Percentiles rank a stretch among this genome's conserved stretches.
Evolutionary conservation across 768 basidiomycete genomes (phyloP).

Genomic region (Boletus edulis): DNA sequence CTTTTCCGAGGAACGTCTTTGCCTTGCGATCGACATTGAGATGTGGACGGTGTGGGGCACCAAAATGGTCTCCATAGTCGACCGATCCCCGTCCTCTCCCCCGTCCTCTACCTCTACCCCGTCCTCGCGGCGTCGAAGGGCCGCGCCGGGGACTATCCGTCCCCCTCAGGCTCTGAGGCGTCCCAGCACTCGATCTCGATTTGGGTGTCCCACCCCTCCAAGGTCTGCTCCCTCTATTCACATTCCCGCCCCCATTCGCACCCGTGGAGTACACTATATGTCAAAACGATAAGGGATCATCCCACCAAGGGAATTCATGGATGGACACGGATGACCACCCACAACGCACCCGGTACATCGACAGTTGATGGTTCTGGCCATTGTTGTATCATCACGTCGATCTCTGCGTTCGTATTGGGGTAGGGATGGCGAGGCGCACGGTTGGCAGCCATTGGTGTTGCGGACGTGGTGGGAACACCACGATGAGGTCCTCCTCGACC

Average conservation of each 20-base stretch:
- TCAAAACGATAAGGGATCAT: slow-evolving; percentile 4
- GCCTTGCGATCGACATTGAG: slow-evolving; percentile 1
- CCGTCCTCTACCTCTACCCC: slow-evolving; percentile 25
- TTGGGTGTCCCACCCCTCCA: slow-evolving; percentile 8
- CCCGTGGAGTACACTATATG: not conserved
- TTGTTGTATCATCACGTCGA: slow-evolving; percentile 25
- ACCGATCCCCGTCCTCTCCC: not conserved
- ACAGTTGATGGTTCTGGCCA: slow-evolving; percentile 11
- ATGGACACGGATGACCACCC: slow-evolving; percentile 1
- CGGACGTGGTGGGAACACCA: not conserved
- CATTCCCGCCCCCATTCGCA: not conserved
- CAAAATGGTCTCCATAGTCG: not conserved
- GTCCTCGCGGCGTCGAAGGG: slow-evolving; percentile 9
- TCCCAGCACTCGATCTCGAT: slow-evolving; percentile 12
- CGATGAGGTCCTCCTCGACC: slow-evolving; percentile 9
- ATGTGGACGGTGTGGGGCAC: not conserved
- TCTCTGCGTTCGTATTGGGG: slow-evolving; percentile 15
- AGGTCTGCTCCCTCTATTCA: not conserved
- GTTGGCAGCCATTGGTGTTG: not conserved
- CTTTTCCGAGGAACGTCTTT: slow-evolving; percentile 15
- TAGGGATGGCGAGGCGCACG: slow-evolving; percentile 16
- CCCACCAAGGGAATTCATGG: not conserved
- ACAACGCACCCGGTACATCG: slow-evolving; percentile 12
- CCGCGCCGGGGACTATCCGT: slow-evolving; percentile 11
- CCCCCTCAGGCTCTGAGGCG: slow-evolving; percentile 11